Conservation (phyloP, 305 asterid species). For the Rubia occidens region DNA sequence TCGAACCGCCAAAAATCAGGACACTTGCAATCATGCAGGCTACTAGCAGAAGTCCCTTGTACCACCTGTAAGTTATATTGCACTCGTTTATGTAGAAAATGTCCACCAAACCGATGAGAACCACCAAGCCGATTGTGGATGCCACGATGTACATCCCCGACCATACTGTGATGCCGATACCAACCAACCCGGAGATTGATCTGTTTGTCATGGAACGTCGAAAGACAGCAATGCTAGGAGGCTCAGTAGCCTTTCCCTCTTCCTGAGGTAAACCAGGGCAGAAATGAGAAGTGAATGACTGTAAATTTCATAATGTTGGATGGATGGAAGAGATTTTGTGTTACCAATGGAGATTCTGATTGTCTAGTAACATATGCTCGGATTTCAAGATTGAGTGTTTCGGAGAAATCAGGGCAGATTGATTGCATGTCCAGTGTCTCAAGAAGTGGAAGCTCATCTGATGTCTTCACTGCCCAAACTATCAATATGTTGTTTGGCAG, state of each 20-base stretch:
- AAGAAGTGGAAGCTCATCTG: conserved; percentile 70
- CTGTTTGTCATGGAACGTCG: conserved; percentile 31
- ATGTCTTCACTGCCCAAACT: conserved; percentile 66
- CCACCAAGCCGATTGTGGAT: conserved; percentile 49
- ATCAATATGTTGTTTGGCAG: conserved; percentile 47
- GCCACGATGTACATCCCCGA: conserved; percentile 51
- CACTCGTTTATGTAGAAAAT: conserved; percentile 47
- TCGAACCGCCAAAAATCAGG: conserved; percentile 56
- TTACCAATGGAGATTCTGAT: conserved; percentile 69
- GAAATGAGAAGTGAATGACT: too few relatives aligned
- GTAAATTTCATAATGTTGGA: background rate
- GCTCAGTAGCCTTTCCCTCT: conserved; percentile 46
- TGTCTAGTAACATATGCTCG: conserved; percentile 67
- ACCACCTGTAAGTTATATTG: conserved; percentile 45
- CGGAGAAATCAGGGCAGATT: conserved; percentile 43
- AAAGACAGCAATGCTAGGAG: conserved; percentile 20
- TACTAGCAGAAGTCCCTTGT: conserved; percentile 53
- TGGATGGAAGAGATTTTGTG: background rate
- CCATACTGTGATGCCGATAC: conserved; percentile 72
- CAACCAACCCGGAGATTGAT: conserved; percentile 59
- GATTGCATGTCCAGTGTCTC: conserved; percentile 52
- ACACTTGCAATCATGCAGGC: conserved; percentile 54
- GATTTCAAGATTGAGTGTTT: conserved; percentile 50
- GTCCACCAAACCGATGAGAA: conserved; percentile 40
- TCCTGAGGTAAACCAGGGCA: conserved; percentile 37